Evolutionary conservation across 202 grass and related monocot genomes (phyloP), one percentile per base, ranked within the genome.

Genomic region (Alloteropsis angusta): DNA sequence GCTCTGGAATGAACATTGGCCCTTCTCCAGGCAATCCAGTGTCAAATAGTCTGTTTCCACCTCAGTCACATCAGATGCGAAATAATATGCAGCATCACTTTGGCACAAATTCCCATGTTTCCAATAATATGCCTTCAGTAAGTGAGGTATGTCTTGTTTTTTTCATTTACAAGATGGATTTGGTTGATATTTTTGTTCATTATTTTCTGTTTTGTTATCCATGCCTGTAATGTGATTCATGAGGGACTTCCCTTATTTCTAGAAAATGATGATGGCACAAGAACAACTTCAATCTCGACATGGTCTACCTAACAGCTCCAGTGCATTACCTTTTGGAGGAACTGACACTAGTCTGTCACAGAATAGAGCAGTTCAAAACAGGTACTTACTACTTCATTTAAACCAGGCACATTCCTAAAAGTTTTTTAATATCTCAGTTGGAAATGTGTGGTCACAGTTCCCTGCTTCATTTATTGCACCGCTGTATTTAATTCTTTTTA

Each of bases 301-400:
- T 43, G 58, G 63, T 54, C 45, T 83, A 38, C 86, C 83, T 57
- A 85, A 77, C 47, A 90, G 84, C 68, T 86, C 85, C 46, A 90
- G 32, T 67, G 80, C 70, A 72, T 86, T 82, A 74, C 74, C 87
- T 25, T 93, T 89, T 80, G 85, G 88, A 86, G 88, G 88, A 86
- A 87, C 92, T 61, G 76, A 88, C 65, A 64, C 79, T 83, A 76
- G 72, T 59, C 84, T 92, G 37, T 53, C 96, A 72, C 90, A 99
- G 45, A 93, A 88, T 56, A 89, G 88, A 83, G 70, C 79, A 55
- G 80, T 83, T 85, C 92, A 89, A 79, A 83, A 90, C 86, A 99
- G 96, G 96, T 99, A 96, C 53, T 23, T 41, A 16, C 14, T 59
- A 53, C 59, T 85, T 70, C 75, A 69, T 67, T 42, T 43, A 59